A percentile compares a stretch with the other conserved stretches of the same genome.
Conservation (phyloP, 345 rosid genomes). For the Gossypium mustelinum region DNA sequence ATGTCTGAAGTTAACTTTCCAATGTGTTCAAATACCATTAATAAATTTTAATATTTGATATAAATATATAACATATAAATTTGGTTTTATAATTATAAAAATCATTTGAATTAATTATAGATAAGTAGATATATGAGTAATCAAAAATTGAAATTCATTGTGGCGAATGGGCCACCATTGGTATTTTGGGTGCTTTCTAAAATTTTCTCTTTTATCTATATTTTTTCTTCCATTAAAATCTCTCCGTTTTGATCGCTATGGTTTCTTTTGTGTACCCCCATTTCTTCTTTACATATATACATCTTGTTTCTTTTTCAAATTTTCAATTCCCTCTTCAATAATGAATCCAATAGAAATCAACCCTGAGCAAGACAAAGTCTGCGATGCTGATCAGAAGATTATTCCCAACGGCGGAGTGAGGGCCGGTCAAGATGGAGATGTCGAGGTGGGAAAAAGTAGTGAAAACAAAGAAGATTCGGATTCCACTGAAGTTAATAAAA, state of each 20-base stretch:
- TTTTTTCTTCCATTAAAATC: background rate
- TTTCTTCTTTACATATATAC: background rate
- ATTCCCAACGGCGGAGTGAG: background rate
- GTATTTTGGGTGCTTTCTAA: background rate
- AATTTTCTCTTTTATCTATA: background rate
- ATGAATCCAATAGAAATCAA: background rate
- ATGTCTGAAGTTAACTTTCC: too few relatives aligned
- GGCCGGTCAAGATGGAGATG: background rate
- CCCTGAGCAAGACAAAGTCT: background rate
- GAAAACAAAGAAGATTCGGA: background rate
- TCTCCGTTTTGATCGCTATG: conserved; percentile 9
- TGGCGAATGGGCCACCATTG: too few relatives aligned
- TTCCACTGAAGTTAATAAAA: background rate
- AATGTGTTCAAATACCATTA: too few relatives aligned
- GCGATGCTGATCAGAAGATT: background rate
- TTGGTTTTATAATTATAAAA: too few relatives aligned
- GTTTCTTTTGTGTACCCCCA: background rate
- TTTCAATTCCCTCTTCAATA: background rate
- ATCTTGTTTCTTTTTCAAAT: background rate
- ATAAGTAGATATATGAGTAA: too few relatives aligned
- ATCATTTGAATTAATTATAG: too few relatives aligned
- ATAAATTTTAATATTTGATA: too few relatives aligned
- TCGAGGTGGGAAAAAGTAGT: background rate
- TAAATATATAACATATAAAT: too few relatives aligned
- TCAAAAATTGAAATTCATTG: background rate